Conservation (phyloP, 75 land plant species). For the Sequoiadendron giganteum region DNA sequence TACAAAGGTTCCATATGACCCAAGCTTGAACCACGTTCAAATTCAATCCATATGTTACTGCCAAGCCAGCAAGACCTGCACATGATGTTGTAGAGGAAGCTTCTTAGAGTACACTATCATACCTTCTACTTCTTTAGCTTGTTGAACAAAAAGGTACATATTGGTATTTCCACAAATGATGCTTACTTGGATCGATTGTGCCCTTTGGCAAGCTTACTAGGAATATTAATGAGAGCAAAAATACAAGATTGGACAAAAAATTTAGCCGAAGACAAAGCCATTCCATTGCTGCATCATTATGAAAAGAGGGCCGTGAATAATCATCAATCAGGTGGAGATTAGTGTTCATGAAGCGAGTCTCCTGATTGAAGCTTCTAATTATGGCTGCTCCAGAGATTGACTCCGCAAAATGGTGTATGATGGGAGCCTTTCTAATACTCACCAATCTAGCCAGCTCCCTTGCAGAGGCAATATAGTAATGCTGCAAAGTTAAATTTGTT, state of each 20-base stretch:
- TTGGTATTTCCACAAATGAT: not conserved
- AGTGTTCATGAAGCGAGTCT: slow-evolving; percentile 45
- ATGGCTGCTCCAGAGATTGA: slow-evolving; percentile 64
- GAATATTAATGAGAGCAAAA: slow-evolving; percentile 39
- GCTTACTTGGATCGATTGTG: slow-evolving; percentile 68
- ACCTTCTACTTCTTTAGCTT: not conserved
- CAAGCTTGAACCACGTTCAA: slow-evolving; percentile 30
- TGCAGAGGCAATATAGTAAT: slow-evolving; percentile 70
- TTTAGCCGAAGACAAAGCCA: slow-evolving; percentile 77
- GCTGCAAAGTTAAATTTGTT: slow-evolving; percentile 31
- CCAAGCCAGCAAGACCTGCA: slow-evolving; percentile 21
- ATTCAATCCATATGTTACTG: slow-evolving; percentile 49
- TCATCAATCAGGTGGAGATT: slow-evolving; percentile 49
- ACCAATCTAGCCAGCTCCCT: slow-evolving; percentile 79
- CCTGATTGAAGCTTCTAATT: slow-evolving; percentile 73
- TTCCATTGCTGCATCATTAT: slow-evolving; percentile 67
- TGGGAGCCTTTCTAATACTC: slow-evolving; percentile 61
- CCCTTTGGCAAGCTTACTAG: slow-evolving; percentile 49
- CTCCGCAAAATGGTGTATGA: slow-evolving; percentile 80
- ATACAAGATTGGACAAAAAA: slow-evolving; percentile 57
- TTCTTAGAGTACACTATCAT: not conserved
- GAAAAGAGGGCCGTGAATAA: slow-evolving; percentile 52
- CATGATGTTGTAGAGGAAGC: not conserved
- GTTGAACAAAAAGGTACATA: not conserved
- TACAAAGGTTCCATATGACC: slow-evolving; percentile 30